Conservation (phyloP, 495 filamentous ascomycete genomes). For the Chaetomium tenue region DNA sequence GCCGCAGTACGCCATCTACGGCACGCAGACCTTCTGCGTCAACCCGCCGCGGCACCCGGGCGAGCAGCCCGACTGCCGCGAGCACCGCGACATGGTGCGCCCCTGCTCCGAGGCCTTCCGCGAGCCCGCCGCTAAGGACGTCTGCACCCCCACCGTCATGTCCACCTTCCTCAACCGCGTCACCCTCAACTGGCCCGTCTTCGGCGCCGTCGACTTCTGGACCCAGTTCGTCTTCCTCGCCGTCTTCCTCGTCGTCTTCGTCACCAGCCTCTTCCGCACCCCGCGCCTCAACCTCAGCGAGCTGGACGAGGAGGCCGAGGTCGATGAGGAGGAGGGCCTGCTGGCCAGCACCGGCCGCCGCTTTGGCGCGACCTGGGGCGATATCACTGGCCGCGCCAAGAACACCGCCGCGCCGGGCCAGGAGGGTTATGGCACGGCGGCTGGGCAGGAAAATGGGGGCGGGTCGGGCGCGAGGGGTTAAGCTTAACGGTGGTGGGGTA, state of each 20-base stretch:
- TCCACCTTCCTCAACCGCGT: conserved; percentile 91
- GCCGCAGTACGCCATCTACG: conserved; percentile 92
- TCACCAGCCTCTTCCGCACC: conserved; percentile 73
- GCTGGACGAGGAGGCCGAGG: conserved; percentile 84
- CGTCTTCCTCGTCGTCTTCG: conserved; percentile 74
- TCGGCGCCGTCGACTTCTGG: conserved; percentile 93
- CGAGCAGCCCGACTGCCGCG: conserved; percentile 73
- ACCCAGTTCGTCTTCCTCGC: conserved; percentile 87
- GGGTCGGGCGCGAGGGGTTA: conserved; percentile 7
- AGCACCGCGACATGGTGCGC: conserved; percentile 66
- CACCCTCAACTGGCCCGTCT: conserved; percentile 93
- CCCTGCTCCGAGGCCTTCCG: conserved; percentile 74
- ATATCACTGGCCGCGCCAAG: conserved; percentile 60
- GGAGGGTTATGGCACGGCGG: conserved; percentile 23
- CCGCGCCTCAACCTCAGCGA: conserved; percentile 71
- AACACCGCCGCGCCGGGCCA: not conserved
- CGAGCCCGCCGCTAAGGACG: conserved; percentile 59
- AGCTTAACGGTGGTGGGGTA: not conserved
- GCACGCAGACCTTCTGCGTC: conserved; percentile 90
- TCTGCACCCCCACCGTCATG: conserved; percentile 87
- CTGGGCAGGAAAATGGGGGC: conserved; percentile 15
- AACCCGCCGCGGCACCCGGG: conserved; percentile 54
- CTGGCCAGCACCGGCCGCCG: conserved; percentile 76
- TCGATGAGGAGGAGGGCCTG: conserved; percentile 92
- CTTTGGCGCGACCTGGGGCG: conserved; percentile 83